Conservation (phyloP, 495 filamentous ascomycete genomes). For the Penicillium subrubescens region DNA sequence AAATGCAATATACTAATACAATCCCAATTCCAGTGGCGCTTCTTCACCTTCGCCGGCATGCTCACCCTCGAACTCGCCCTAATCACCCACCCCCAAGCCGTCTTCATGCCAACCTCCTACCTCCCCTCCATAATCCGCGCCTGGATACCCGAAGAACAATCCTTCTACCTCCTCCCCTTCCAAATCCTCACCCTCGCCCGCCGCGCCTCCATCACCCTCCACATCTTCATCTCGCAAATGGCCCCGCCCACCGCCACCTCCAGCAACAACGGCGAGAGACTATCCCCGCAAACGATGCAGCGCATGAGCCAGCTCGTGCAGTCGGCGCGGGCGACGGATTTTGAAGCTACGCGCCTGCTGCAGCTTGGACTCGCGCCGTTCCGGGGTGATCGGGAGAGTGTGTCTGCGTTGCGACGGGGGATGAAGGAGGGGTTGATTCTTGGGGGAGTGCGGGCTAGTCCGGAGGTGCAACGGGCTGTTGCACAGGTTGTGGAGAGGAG, state of each 20-base stretch:
- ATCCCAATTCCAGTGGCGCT: conserved; percentile 67
- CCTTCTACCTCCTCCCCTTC: conserved; percentile 77
- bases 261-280: conserved; percentile 19
- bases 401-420: conserved; percentile 60
- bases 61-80: conserved; percentile 73
- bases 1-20: conserved; percentile 1
- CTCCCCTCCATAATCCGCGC: conserved; percentile 44
- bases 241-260: conserved; percentile 28
- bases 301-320: conserved; percentile 46
- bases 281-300: conserved; percentile 41
- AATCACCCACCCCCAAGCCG: conserved; percentile 62
- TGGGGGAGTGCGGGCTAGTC: conserved; percentile 70
- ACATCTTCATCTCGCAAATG: conserved; percentile 89
- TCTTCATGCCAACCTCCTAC: conserved; percentile 39
- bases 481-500: conserved; percentile 61
- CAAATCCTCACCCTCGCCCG: conserved; percentile 79
- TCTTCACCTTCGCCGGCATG: conserved; percentile 69
- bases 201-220: conserved; percentile 74
- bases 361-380: conserved; percentile 84
- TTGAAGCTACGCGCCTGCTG: conserved; percentile 69
- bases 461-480: conserved; percentile 74
- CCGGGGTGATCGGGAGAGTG: conserved; percentile 63
- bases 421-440: conserved; percentile 78
- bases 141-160: conserved; percentile 55
- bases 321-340: conserved; percentile 57